Percentiles rank a stretch among this genome's conserved stretches.
These are phyloP conservation scores for Penicillium flavigenum DNA, from an alignment of 495 filamentous ascomycete genomes.

Conservation along the genomic window DNA sequence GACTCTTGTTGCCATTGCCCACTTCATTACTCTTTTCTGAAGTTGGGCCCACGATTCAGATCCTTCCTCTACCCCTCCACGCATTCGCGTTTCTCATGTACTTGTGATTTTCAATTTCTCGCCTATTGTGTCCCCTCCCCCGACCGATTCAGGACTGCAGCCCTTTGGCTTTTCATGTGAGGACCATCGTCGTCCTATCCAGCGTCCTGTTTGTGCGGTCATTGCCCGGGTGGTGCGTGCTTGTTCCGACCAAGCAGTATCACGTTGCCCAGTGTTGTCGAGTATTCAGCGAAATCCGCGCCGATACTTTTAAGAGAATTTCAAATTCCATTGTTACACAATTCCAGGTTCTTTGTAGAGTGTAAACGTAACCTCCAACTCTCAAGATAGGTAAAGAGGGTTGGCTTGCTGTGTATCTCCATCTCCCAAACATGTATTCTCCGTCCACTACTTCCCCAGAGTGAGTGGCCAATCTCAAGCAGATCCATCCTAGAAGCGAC, in stretches of 20 bases:
- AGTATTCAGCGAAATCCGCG: not conserved
- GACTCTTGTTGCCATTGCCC: not conserved
- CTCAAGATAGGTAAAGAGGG: not conserved
- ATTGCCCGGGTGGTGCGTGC: conserved; percentile 6
- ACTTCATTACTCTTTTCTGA: conserved; percentile 2
- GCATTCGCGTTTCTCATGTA: conserved; percentile 4
- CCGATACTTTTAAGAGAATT: conserved; percentile 1
- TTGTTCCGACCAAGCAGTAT: conserved; percentile 3
- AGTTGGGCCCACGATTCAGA: not conserved
- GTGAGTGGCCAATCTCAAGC: not conserved
- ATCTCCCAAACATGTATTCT: not conserved
- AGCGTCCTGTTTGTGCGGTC: not conserved
- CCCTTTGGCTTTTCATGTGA: conserved; percentile 5
- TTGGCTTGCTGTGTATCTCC: not conserved
- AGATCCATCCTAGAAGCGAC: not conserved
- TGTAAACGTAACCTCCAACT: not conserved
- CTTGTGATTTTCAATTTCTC: not conserved
- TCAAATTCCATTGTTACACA: conserved; percentile 4
- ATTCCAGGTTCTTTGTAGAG: not conserved
- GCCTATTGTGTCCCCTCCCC: not conserved
- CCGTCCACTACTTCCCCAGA: not conserved
- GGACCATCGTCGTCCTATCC: not conserved
- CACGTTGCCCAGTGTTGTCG: conserved; percentile 1
- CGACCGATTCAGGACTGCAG: not conserved
- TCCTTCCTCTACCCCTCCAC: conserved; percentile 2